These are phyloP conservation scores for Cicer yamashitae DNA, from an alignment of 306 rosid genomes.

Conservation along the genomic window DNA sequence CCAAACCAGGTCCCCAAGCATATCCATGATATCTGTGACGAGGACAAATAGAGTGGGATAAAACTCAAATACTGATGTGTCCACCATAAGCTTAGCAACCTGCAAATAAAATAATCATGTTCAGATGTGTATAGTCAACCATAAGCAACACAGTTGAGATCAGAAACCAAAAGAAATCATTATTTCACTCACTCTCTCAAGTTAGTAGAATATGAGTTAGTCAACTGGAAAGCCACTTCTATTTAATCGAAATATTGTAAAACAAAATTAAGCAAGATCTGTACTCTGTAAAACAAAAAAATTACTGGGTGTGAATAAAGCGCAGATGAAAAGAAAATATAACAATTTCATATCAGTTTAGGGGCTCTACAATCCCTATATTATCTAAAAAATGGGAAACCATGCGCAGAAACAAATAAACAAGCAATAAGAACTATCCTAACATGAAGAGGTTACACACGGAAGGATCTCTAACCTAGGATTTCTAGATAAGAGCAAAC, in stretches of 20 bases:
- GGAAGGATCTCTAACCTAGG: slow-evolving; percentile 20
- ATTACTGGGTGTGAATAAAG: neutral
- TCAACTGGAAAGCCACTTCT: slow-evolving; percentile 26
- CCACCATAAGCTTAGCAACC: slow-evolving; percentile 95
- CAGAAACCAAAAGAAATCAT: slow-evolving; percentile 15
- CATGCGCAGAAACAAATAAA: neutral
- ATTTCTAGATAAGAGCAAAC: neutral
- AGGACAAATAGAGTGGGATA: slow-evolving; percentile 93
- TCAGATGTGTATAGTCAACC: slow-evolving; percentile 36
- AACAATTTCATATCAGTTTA: neutral
- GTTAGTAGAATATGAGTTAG: slow-evolving; percentile 8
- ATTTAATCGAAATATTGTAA: neutral
- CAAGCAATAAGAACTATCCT: slow-evolving; percentile 4
- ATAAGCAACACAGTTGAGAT: slow-evolving; percentile 30
- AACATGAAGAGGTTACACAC: neutral
- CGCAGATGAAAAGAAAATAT: slow-evolving; percentile 29
- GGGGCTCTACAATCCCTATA: slow-evolving; percentile 2
- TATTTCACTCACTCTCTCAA: slow-evolving; percentile 22
- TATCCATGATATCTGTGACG: slow-evolving; percentile 86
- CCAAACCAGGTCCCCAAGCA: slow-evolving; percentile 95
- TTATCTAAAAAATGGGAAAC: slow-evolving; percentile 24
- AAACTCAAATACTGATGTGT: slow-evolving; percentile 81
- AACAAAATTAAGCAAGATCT: neutral
- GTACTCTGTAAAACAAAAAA: slow-evolving; percentile 1
- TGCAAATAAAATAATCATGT: slow-evolving; percentile 55